A percentile compares a stretch with the other conserved stretches of the same genome.
Evolutionary conservation across 2,329 filamentous ascomycete genomes (phyloP).

Genomic region (Fusarium nygamai): DNA sequence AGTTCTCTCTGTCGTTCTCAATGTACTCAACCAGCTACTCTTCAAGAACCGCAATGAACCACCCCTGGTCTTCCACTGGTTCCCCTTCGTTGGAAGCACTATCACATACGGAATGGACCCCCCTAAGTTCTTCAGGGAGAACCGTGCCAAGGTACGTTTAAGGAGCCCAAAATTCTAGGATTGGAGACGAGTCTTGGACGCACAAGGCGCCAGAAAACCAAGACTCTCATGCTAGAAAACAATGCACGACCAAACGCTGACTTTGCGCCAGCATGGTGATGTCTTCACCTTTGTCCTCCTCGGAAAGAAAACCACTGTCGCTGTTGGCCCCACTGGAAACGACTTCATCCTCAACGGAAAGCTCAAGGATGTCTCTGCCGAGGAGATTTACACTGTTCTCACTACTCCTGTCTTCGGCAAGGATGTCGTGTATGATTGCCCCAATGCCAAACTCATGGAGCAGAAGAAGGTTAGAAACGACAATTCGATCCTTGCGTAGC

Average conservation of each 20-base stretch:
- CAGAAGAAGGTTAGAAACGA: conserved; percentile 80
- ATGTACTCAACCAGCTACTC: conserved; percentile 82
- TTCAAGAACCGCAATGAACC: conserved; percentile 85
- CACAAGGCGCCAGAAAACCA: background rate
- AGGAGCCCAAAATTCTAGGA: background rate
- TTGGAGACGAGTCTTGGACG: background rate
- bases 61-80: conserved; percentile 82
- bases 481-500: background rate
- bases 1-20: conserved; percentile 72
- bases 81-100: conserved; percentile 89
- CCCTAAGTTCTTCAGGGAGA: conserved; percentile 82
- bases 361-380: conserved; percentile 87
- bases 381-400: conserved; percentile 87
- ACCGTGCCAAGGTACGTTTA: conserved; percentile 74
- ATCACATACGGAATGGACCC: conserved; percentile 96
- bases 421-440: conserved; percentile 91
- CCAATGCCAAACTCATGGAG: conserved; percentile 93
- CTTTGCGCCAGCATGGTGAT: conserved; percentile 75
- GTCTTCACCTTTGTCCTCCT: conserved; percentile 90
- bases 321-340: conserved; percentile 82
- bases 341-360: conserved; percentile 94
- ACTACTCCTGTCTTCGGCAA: conserved; percentile 79
- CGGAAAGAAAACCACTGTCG: conserved; percentile 89
- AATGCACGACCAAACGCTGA: conserved; percentile 15
- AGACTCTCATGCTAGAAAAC: background rate